Evolutionary conservation across 352 stramenopile species (phyloP), one percentile per base, ranked within the genome.

Genomic region (Globisporangium spinosum): DNA sequence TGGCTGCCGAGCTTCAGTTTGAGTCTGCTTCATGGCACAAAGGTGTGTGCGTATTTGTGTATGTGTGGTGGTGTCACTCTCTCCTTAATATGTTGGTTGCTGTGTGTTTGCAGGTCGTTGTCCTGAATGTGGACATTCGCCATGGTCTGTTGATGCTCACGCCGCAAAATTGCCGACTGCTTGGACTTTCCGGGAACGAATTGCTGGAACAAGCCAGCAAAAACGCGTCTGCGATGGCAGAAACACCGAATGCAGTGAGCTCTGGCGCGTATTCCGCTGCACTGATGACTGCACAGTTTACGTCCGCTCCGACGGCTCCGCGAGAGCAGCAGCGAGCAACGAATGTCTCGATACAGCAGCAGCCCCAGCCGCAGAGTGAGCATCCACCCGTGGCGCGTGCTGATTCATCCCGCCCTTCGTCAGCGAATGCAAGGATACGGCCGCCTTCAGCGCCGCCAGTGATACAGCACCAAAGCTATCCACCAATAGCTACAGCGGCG

Each of bases 81-180:
- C 2, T n/a, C n/a, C 55, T 5, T 27, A 1, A 6, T 34, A 5
- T 32, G n/a, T 13, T 58, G 22, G 55, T 27, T 51, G 34, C 13
- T 61, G 12, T 61, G 57, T 29, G 23, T 25, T 27, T 51, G 1
- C 25, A 89, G 80, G 68, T 94, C 20, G 64, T 83, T 0, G 70
- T 95, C 15, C 73, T 88, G 53, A 82, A 95, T 51, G 84, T 89
- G 3, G 74, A 78, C 15, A 65, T 94, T 8, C 86, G 84, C 27
- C 85, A 94, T 60, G 87, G 87, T 53, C 60, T 95, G 67, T 67
- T 95, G 27, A 45, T 91, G 65, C 71, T 95, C 43, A 89, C 78
- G 45, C 80, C 83, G 0, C 70, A 89, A 32, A 92, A 85, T 69
- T 93, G 81, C 27, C 72, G 89, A 10, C 64, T 93, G 29, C 67